Conservation (phyloP, 2,329 filamentous ascomycete species). For the Diaporthe citri region DNA sequence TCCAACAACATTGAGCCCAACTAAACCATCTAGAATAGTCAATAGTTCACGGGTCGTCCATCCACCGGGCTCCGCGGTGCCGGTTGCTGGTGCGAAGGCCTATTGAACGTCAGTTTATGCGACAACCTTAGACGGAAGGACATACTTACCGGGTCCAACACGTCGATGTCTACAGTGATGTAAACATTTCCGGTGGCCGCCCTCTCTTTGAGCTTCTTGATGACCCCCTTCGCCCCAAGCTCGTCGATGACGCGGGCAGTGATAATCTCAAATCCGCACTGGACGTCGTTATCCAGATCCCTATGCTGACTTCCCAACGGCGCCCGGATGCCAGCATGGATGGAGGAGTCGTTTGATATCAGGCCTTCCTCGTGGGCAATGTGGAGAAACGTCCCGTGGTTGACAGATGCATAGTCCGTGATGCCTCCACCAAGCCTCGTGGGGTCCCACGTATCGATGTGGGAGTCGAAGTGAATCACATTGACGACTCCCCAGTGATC, state of each 20-base stretch:
- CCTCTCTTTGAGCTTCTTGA: slow-evolving; percentile 72
- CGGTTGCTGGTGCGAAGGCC: slow-evolving; percentile 65
- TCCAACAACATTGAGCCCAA: slow-evolving; percentile 78
- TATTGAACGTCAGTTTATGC: slow-evolving; percentile 45
- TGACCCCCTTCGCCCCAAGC: slow-evolving; percentile 73
- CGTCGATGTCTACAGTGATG: slow-evolving; percentile 83
- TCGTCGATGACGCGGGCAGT: slow-evolving; percentile 78
- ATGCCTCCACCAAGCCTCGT: slow-evolving; percentile 67
- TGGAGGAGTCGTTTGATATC: slow-evolving; percentile 65
- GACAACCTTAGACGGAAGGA: too few relatives aligned
- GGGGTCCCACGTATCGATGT: slow-evolving; percentile 82
- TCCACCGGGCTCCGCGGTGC: slow-evolving; percentile 82
- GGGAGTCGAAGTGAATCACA: slow-evolving; percentile 75
- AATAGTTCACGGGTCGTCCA: slow-evolving; percentile 86
- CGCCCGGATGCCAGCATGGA: slow-evolving; percentile 71
- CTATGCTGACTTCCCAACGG: slow-evolving; percentile 59
- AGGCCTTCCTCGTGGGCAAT: slow-evolving; percentile 72
- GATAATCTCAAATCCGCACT: slow-evolving; percentile 70
- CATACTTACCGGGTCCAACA: slow-evolving; percentile 71
- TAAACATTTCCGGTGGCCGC: slow-evolving; percentile 70
- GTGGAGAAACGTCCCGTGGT: slow-evolving; percentile 73
- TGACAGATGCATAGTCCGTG: slow-evolving; percentile 69
- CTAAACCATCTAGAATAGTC: slow-evolving; percentile 77
- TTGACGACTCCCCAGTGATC: slow-evolving; percentile 69
- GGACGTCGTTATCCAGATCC: slow-evolving; percentile 67